phyloP scores from a whole-genome alignment of 768 basidiomycete genomes.

The Harrya chromipes region DNA sequence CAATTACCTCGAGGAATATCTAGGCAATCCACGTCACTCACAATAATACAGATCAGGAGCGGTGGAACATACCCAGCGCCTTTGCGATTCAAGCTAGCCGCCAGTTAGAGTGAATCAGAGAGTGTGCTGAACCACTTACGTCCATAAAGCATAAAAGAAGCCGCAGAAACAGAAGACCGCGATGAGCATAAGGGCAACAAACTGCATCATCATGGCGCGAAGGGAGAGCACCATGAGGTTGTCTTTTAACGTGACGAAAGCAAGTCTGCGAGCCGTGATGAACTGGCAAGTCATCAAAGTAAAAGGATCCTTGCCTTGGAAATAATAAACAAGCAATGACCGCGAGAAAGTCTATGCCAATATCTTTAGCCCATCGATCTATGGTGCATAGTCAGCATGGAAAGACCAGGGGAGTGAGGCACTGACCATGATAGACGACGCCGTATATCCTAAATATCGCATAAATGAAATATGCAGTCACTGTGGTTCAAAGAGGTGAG shows the following conservation, averaged over 20 bases:
- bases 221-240: slow-evolving; percentile 79
- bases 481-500: slow-evolving; percentile 34
- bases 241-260: slow-evolving; percentile 85
- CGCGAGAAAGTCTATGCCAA: slow-evolving; percentile 82
- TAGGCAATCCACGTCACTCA: slow-evolving; percentile 17
- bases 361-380: slow-evolving; percentile 64
- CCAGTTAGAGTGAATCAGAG: slow-evolving; percentile 7
- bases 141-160: slow-evolving; percentile 92
- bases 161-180: slow-evolving; percentile 90
- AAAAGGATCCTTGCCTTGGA: slow-evolving; percentile 54
- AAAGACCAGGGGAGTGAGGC: neutral
- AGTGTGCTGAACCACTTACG: slow-evolving; percentile 48
- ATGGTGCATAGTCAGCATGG: slow-evolving; percentile 1
- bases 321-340: slow-evolving; percentile 89
- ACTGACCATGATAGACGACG: slow-evolving; percentile 53
- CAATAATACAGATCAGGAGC: neutral
- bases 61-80: slow-evolving; percentile 45
- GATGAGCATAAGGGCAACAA: slow-evolving; percentile 76
- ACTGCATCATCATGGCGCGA: slow-evolving; percentile 92
- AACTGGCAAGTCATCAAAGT: neutral
- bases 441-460: slow-evolving; percentile 77
- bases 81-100: slow-evolving; percentile 56
- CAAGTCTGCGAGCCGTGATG: slow-evolving; percentile 52
- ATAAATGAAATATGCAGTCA: slow-evolving; percentile 78
- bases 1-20: slow-evolving; percentile 36